These are phyloP conservation scores for Venturia carpophila DNA, from an alignment of 2,329 filamentous ascomycete genomes.

Conservation along the genomic window DNA sequence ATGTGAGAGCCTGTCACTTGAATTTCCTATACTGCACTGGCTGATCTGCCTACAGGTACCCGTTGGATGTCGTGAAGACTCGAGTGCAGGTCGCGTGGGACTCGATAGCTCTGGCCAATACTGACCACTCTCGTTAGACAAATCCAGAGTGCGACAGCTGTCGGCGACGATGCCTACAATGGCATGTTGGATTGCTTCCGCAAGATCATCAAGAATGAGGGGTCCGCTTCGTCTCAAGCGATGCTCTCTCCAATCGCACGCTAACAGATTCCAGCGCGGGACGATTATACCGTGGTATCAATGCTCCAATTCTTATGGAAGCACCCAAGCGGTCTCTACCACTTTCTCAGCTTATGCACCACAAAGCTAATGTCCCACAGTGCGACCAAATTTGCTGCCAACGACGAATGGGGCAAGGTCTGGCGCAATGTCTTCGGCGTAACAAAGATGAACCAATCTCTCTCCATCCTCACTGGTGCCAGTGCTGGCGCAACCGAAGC, in stretches of 20 bases:
- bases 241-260: background rate
- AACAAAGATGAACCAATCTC: slow-evolving; percentile 79
- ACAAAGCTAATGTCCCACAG: slow-evolving; percentile 32
- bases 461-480: slow-evolving; percentile 89
- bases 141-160: slow-evolving; percentile 67
- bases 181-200: slow-evolving; percentile 97
- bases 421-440: slow-evolving; percentile 82
- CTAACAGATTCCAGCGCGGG: slow-evolving; percentile 8
- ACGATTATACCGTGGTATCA: slow-evolving; percentile 90
- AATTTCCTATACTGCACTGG: slow-evolving; percentile 18
- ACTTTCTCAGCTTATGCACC: slow-evolving; percentile 10
- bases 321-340: slow-evolving; percentile 64
- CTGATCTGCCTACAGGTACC: slow-evolving; percentile 61
- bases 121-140: slow-evolving; percentile 49
- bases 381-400: slow-evolving; percentile 97
- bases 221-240: slow-evolving; percentile 48
- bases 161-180: slow-evolving; percentile 78
- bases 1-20: slow-evolving; percentile 52
- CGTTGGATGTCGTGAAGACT: slow-evolving; percentile 96
- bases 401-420: slow-evolving; percentile 95
- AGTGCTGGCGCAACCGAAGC: slow-evolving; percentile 92
- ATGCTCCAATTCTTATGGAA: slow-evolving; percentile 95
- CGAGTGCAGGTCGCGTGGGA: slow-evolving; percentile 60
- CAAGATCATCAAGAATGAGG: slow-evolving; percentile 95
- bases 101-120: background rate